Base-by-base conservation (phyloP, 1,284 basidiomycete genomes). In the Peniophora sp. region DNA sequence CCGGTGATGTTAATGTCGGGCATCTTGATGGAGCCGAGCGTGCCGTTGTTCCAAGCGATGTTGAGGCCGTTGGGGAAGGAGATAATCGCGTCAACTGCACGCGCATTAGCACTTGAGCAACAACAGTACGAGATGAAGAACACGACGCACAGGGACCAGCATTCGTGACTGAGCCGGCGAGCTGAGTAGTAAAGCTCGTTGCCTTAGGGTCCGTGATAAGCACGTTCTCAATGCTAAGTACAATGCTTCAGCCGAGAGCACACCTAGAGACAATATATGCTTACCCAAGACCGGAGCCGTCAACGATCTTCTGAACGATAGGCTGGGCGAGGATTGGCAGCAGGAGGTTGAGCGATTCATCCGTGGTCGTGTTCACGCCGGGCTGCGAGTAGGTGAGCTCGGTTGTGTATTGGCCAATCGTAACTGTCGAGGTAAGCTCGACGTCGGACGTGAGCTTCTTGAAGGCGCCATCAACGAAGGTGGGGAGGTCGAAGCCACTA, bases 241-340 rank as follows among this genome's bases (percentile, higher is more conserved):
- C 27, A 32, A 32, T 12, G 12, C 5, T 32, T 32, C 27, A 53
- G 48, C 22, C 59, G 45, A 23, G 34, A 50, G 17, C 6, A 36
- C 17, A 19, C 38, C 19, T 32, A 10, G n/a, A 17, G 25, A 41
- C 3, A 16, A 22, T 24, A 49, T 14, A 44, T 38, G 10, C 69
- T 16, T 58, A 82, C 81, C 76, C 74, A 49, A 91, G 66, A 17
- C 71, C 65, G 9, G 84, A 72, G 22, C 72, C 77, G 23, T 75
- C 72, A 39, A 91, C 83, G 54, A 91, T 78, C 57, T 79, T 81
- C 64, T 91, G 85, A n/a, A 90, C 88, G 53, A 91, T 89, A 2
- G 89, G 88, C 52, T 78, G 73, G 1, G 89, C 87, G 48, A 91
- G 74, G 45, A 86, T 65, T 8, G 87, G 88, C 8, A 91, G 70